Base-by-base conservation (phyloP, 257 asterid genomes). In the Nicotiana noctiflora region DNA sequence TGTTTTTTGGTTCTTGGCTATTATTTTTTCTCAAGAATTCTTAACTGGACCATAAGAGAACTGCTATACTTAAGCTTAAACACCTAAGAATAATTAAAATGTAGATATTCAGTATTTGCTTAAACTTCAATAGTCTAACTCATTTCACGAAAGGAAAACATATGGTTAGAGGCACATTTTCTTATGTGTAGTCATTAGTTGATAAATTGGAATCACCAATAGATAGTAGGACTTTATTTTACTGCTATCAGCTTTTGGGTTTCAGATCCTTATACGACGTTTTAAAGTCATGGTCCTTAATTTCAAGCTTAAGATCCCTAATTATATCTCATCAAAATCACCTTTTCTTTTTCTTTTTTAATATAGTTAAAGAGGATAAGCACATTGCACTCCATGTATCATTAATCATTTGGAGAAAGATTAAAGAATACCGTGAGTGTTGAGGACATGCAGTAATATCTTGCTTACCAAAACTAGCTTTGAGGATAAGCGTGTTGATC, bases 251-350 rank as follows among this genome's bases (percentile, higher is more conserved):
- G 32, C 55, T 37, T 37, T 10, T 37, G 76, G 53, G 31, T 67
- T 37, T 68, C 56, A 68, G 76, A 68, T 68, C 76, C 56, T 68
- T 68, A 68, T 68, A 37, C 11, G n/a, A 68, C 12, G 76, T 68
- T 29, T 68, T 40, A 68, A 68, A 40, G 77, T 68, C 32, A 12
- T 19, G 18, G 32, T 19, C 77, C 17, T 68, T 68, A 19, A 40
- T 68, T 68, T 68, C 57, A 19, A 68, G 77, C n/a, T 11, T 68
- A 68, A 68, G n/a, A 68, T 68, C 19, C n/a, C 53, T 18, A 32
- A 32, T 65, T 37, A 10, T 67, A 67, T 67, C 55, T 67, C 55
- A 67, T 34, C 40, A 67, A n/a, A 67, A 67, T 12, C 0, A 37
- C 31, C 2, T 67, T 40, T 40, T 40, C 49, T 40, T 40, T 8